Percentiles rank a stretch among this genome's conserved stretches.
Conservation (phyloP, 345 rosid species). For the Boechera retrofracta region DNA sequence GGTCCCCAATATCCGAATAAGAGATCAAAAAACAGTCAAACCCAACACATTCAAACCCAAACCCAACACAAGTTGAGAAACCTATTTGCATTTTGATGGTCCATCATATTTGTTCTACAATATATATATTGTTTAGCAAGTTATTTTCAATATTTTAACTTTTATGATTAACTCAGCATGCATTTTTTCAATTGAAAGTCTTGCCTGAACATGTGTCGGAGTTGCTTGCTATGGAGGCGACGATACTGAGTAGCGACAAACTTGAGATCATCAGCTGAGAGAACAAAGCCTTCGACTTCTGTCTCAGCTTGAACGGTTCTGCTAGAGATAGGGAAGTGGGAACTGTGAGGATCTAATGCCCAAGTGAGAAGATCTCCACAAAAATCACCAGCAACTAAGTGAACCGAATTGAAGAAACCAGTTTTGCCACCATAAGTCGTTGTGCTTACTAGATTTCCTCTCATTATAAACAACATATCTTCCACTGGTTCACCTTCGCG, state of each 20-base stretch:
- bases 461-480: conserved; percentile 53
- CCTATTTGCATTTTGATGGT: no score
- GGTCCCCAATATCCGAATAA: no score
- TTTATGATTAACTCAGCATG: background rate
- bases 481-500: conserved; percentile 54
- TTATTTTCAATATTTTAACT: no score
- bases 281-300: conserved; percentile 54
- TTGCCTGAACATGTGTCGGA: conserved; percentile 42
- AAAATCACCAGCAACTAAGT: conserved; percentile 40
- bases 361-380: conserved; percentile 54
- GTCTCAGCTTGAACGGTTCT: conserved; percentile 44
- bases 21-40: no score
- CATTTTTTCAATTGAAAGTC: background rate
- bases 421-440: conserved; percentile 51
- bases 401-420: conserved; percentile 42
- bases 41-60: no score
- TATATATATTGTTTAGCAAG: no score
- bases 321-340: conserved; percentile 46
- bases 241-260: conserved; percentile 45
- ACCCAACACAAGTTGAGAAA: no score
- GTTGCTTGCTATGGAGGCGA: conserved; percentile 49
- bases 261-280: conserved; percentile 49
- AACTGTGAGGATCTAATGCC: conserved; percentile 58
- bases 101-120: no score
- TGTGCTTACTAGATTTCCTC: conserved; percentile 38